Evolutionary conservation across 495 filamentous ascomycete species (phyloP), one percentile per base, ranked within the genome.

Genomic region (Clohesyomyces aquaticus): DNA sequence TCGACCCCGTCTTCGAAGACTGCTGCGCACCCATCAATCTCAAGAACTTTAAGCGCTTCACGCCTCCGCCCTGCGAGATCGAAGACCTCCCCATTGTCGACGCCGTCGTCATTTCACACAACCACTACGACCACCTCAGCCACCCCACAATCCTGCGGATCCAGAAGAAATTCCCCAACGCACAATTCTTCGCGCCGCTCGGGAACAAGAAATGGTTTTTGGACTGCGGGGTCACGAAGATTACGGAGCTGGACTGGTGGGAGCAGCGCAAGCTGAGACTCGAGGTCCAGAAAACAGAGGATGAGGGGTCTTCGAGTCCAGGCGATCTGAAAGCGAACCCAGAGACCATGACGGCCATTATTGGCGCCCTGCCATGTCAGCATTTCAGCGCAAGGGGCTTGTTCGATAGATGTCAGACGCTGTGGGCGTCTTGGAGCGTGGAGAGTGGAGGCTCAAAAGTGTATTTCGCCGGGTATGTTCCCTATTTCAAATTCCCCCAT

Each of bases 241-340:
- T 94, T 42, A 93, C 89, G 1, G 93, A 97, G 76, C 72, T 96
- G 72, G 94, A 98, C 71, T 98, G 94, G 94, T 97, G 94, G 93
- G 88, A 96, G 65, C 85, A 90, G 60, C 82, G 85, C 10, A 87
- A 93, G 53, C 73, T 97, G 19, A 84, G 77, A 0, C 71, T 96
- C 68, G 76, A 29, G 71, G 71, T 64, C n/a, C n/a, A n/a, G n/a
- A n/a, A n/a, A n/a, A n/a, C n/a, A n/a, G n/a, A n/a, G n/a, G n/a
- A n/a, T n/a, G n/a, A n/a, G n/a, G n/a, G n/a, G n/a, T n/a, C n/a
- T n/a, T n/a, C n/a, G n/a, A n/a, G n/a, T n/a, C n/a, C n/a, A n/a
- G n/a, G n/a, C 9, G 50, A 25, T 1, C 26, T 25, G 12, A 52
- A 49, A 42, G 23, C 12, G 47, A 43, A 27, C 47, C 55, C 22